phyloP scores from a whole-genome alignment of 1,284 basidiomycete genomes.

The Pseudozyma thailandica region DNA sequence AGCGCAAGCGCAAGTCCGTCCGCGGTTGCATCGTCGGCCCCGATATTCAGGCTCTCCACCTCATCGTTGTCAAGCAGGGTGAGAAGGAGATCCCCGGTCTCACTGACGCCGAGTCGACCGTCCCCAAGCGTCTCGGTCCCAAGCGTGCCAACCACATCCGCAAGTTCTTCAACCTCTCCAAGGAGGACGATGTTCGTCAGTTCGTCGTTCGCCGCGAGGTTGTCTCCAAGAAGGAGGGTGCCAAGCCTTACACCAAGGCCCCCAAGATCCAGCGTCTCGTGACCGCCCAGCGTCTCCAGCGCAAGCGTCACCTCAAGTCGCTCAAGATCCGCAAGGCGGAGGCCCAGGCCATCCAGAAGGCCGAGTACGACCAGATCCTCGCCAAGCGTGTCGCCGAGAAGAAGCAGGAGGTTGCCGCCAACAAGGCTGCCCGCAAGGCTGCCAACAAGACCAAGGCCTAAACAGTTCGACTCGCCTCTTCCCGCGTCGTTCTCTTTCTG shows the following conservation, averaged over 20 bases:
- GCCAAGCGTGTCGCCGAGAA: conserved; percentile 92
- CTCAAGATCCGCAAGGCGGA: conserved; percentile 90
- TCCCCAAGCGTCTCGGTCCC: conserved; percentile 94
- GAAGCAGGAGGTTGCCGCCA: conserved; percentile 73
- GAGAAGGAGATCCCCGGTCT: conserved; percentile 90
- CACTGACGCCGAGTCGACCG: conserved; percentile 80
- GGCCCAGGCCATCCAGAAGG: conserved; percentile 91
- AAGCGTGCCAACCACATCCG: conserved; percentile 80
- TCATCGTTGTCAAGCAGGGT: conserved; percentile 97
- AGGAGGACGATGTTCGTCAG: conserved; percentile 98
- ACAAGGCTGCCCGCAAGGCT: conserved; percentile 54
- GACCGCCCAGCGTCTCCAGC: conserved; percentile 93
- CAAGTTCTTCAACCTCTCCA: conserved; percentile 96
- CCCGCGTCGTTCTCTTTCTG: conserved; percentile 10
- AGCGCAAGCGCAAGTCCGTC: conserved; percentile 98
- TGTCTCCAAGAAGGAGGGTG: conserved; percentile 88
- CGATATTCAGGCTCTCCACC: conserved; percentile 93
- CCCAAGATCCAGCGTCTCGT: conserved; percentile 78
- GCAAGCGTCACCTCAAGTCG: conserved; percentile 89
- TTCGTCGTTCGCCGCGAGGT: conserved; percentile 88
- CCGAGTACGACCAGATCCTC: conserved; percentile 80
- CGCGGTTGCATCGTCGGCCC: conserved; percentile 94
- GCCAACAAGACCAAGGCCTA: conserved; percentile 52
- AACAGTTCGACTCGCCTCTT: conserved; percentile 14
- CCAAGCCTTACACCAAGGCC: conserved; percentile 98